Evolutionary conservation across 352 stramenopile species (phyloP).

Genomic region (Thalassiosira ordinaria): DNA sequence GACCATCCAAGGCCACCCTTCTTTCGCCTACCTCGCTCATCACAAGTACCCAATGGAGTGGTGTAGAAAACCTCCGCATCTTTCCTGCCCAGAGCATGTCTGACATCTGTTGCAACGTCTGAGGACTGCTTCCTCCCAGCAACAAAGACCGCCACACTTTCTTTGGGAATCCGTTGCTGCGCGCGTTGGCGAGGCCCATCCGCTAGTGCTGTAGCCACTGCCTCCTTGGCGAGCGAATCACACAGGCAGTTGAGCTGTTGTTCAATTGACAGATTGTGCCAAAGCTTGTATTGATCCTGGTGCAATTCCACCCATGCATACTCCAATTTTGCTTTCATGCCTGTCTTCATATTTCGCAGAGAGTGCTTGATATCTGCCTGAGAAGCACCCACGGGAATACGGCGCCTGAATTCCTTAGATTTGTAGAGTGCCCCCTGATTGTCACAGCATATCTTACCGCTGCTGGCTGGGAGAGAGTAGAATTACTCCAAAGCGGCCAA

Average conservation of each 20-base stretch:
- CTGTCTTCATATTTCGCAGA: neutral
- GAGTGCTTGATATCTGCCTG: conserved; percentile 16
- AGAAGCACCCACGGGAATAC: neutral
- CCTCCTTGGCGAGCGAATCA: neutral
- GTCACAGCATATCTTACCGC: conserved; percentile 14
- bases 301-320: conserved; percentile 4
- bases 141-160: neutral
- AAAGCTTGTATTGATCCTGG: neutral
- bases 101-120: neutral
- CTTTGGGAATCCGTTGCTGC: neutral
- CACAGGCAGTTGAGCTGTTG: conserved; percentile 4
- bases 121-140: neutral
- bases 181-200: too few relatives aligned
- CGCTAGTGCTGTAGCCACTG: neutral
- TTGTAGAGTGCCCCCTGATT: conserved; percentile 3
- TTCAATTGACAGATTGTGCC: neutral
- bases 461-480: neutral
- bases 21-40: neutral
- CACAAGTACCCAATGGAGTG: neutral
- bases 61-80: neutral
- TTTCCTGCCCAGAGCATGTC: neutral
- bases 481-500: neutral
- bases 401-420: neutral
- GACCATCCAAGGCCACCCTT: neutral
- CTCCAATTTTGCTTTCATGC: neutral